These are phyloP conservation scores for Malus sieversii DNA, from an alignment of 306 rosid genomes.

Conservation along the genomic window DNA sequence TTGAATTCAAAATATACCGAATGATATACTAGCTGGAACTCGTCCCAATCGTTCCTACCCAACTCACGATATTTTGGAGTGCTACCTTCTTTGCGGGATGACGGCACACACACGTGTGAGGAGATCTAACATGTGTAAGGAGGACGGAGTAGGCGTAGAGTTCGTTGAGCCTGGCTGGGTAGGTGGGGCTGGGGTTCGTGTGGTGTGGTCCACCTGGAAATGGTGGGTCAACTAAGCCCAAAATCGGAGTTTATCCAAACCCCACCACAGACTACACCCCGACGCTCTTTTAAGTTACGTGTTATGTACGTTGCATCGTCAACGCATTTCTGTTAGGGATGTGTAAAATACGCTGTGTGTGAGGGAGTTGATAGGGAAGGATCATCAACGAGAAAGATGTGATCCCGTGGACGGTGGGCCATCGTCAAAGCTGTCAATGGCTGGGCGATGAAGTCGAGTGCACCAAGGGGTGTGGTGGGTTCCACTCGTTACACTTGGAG, in stretches of 20 bases:
- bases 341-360: not conserved
- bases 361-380: not conserved
- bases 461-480: slow-evolving; percentile 16
- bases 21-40: too few relatives aligned
- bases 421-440: slow-evolving; percentile 23
- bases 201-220: slow-evolving; percentile 21
- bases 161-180: slow-evolving; percentile 12
- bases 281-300: not conserved
- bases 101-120: not conserved
- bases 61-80: not conserved
- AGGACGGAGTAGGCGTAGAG: slow-evolving; percentile 8
- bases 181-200: not conserved
- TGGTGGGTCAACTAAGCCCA: slow-evolving; percentile 29
- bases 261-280: not conserved
- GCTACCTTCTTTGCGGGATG: not conserved
- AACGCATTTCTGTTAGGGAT: not conserved
- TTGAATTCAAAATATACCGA: too few relatives aligned
- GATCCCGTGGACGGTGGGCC: slow-evolving; percentile 27
- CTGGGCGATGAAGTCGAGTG: slow-evolving; percentile 19
- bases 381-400: not conserved
- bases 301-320: not conserved
- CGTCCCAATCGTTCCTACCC: too few relatives aligned
- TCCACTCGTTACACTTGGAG: not conserved
- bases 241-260: not conserved
- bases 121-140: slow-evolving; percentile 1